These are phyloP conservation scores for Lavandula angustifolia DNA, from an alignment of 257 asterid species.

Conservation along the genomic window DNA sequence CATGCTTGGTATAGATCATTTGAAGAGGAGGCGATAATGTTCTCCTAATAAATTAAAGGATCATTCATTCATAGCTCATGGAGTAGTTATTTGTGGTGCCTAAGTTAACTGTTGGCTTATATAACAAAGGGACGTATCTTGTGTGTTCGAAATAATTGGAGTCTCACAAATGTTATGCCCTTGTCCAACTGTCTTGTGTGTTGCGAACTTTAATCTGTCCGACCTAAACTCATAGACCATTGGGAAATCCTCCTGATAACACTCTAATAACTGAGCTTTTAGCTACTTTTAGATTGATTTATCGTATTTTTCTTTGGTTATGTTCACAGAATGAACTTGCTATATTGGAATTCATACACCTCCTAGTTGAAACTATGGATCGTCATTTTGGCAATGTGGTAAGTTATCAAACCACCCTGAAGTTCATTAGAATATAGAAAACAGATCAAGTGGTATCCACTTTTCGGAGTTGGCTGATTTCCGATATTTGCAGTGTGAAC, in stretches of 20 bases:
- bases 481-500: conserved; percentile 65
- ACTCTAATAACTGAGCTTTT: neutral
- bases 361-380: conserved; percentile 97
- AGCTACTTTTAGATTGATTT: neutral
- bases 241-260: neutral
- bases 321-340: conserved; percentile 90
- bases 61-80: neutral
- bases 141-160: neutral
- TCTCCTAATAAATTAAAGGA: too few species aligned
- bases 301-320: conserved; percentile 4
- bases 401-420: conserved; percentile 29
- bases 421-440: too few species aligned
- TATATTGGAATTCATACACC: conserved; percentile 89
- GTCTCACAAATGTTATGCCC: neutral
- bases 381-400: conserved; percentile 99
- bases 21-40: neutral
- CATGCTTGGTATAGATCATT: neutral
- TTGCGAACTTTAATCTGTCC: neutral
- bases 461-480: conserved; percentile 2
- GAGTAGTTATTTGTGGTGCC: neutral
- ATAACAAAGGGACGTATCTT: neutral
- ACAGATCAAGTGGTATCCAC: neutral
- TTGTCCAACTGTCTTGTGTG: neutral
- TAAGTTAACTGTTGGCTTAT: neutral
- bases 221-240: neutral